Evolutionary conservation across 495 filamentous ascomycete species (phyloP).

Genomic region (Lichina pygmaea): DNA sequence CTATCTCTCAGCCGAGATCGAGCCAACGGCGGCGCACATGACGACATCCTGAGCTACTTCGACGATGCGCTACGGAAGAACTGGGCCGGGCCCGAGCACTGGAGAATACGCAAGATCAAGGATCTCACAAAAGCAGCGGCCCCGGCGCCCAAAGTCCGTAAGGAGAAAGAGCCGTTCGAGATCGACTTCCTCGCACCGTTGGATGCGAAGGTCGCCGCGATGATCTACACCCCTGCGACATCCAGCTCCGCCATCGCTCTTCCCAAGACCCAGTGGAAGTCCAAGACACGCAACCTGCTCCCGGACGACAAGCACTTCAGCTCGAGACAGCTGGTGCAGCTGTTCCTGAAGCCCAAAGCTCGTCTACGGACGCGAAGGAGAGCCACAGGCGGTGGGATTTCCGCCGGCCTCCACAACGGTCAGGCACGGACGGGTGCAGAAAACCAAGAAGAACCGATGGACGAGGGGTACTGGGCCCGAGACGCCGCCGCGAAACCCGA

Average conservation of each 20-base stretch:
- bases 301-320: constrained; percentile 98
- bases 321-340: constrained; percentile 58
- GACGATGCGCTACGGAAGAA: constrained; percentile 87
- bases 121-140: constrained; percentile 37
- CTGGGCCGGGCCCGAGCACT: constrained; percentile 98
- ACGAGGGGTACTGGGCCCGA: constrained; percentile 87
- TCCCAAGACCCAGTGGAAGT: constrained; percentile 84
- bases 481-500: constrained; percentile 27
- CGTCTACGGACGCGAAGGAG: constrained; percentile 29
- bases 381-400: constrained; percentile 1
- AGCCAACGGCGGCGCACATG: constrained; percentile 36
- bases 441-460: constrained; percentile 45
- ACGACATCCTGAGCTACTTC: constrained; percentile 91
- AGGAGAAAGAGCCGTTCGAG: constrained; percentile 89
- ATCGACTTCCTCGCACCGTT: constrained; percentile 68
- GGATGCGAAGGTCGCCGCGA: constrained; percentile 38
- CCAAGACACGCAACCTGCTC: constrained; percentile 72
- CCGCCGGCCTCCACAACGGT: not conserved
- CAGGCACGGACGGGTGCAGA: constrained; percentile 14
- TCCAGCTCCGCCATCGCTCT: constrained; percentile 60
- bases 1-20: constrained; percentile 40
- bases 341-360: constrained; percentile 89
- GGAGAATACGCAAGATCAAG: constrained; percentile 87
- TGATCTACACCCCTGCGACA: constrained; percentile 60
- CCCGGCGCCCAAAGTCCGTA: constrained; percentile 31